Evolutionary conservation across 2,329 filamentous ascomycete species (phyloP), one percentile per base, ranked within the genome.

Genomic region (Hymenoscyphus fraxineus): DNA sequence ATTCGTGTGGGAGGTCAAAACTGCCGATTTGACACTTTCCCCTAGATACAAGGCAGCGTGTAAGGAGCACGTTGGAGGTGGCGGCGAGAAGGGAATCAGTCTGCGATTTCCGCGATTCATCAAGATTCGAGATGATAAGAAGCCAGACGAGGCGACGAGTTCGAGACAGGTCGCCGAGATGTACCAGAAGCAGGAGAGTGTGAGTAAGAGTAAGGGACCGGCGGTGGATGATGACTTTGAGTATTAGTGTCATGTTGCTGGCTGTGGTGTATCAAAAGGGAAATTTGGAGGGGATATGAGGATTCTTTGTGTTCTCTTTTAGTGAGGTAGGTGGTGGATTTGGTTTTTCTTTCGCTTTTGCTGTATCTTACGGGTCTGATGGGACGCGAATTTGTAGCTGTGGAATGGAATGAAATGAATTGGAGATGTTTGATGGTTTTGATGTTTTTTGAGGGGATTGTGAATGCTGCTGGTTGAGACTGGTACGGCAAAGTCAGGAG

Each of bases 1-100:
- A 54, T 89, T 90, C 72, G 95, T 99, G 1, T 99, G 95, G 95
- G 95, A 99, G 78, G 93, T 99, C 71, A 96, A 94, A 81, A 96
- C 94, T 13, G 95, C 95, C 0, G 95, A 99, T 80, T 78, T 99
- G 72, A 98, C 95, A 1, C 84, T 99, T 27, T 94, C 90, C 70
- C 95, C 95, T 32, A 83, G 93, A 47, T 99, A 99, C 79, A 92
- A 93, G 78, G 95, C 95, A n/a, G 95, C 91, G 0, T 86, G 86
- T 58, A 88, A 89, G 70, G 92, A 96, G 75, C 88, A 93, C 6
- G 83, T 91, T 10, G 90, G 91, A 65, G 83, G 84, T 0, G 81
- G 79, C 1, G 88, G 88, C 39, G 89, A 88, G 59, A 88, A 87
- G 76, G 95, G 95, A 2, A 91, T 99, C 71, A 93, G 89, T 73